These are phyloP conservation scores for Monilinia polystroma DNA, from an alignment of 2,329 filamentous ascomycete species.

Conservation along the genomic window DNA sequence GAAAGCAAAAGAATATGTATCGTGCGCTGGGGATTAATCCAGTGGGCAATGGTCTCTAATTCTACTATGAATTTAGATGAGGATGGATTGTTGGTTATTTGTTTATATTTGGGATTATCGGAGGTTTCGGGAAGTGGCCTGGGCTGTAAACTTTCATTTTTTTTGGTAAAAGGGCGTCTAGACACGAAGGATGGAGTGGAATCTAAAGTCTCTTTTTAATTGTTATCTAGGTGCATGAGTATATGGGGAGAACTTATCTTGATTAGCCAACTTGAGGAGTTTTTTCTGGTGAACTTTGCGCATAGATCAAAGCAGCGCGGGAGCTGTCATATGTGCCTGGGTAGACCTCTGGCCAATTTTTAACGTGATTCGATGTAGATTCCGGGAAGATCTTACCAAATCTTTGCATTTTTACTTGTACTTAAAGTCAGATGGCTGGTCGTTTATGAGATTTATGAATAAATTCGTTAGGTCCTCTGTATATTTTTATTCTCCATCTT, in stretches of 20 bases:
- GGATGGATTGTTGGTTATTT: background rate
- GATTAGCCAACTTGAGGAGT: background rate
- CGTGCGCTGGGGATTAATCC: background rate
- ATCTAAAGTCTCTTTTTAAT: background rate
- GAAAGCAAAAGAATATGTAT: conserved; percentile 9
- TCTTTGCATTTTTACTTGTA: background rate
- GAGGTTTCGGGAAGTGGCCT: background rate
- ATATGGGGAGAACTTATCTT: background rate
- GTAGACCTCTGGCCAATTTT: background rate
- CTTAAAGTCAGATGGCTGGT: background rate
- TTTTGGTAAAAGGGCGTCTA: background rate
- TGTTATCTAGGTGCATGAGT: background rate
- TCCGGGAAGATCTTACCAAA: background rate
- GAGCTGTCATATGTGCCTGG: background rate
- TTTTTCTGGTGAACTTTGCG: background rate
- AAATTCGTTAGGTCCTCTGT: background rate
- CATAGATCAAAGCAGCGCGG: no score
- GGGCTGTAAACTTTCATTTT: background rate
- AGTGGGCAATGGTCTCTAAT: background rate
- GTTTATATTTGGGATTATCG: background rate
- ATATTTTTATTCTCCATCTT: no score
- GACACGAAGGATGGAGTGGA: background rate
- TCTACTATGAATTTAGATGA: no score
- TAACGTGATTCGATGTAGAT: background rate
- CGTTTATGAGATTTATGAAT: no score